These are phyloP conservation scores for Salix arbutifolia DNA, from an alignment of 345 rosid genomes.

Conservation along the genomic window DNA sequence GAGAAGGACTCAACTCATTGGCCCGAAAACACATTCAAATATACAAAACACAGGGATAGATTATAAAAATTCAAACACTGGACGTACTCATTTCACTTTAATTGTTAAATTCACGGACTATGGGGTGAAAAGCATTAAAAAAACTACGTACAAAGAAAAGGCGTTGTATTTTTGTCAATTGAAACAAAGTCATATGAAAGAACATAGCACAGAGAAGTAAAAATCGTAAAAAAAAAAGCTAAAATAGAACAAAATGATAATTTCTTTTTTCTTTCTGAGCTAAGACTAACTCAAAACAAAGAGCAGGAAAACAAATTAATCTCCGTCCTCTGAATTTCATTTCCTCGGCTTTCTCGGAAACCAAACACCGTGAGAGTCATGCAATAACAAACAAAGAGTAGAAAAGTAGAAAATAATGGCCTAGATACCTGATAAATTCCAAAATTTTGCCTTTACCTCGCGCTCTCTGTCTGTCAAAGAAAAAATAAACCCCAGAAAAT, in stretches of 20 bases:
- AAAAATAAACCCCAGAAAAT: neutral
- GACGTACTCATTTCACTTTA: neutral
- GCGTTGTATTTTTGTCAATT: neutral
- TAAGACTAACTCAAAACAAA: neutral
- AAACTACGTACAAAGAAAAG: neutral
- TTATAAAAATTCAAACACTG: neutral
- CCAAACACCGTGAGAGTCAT: neutral
- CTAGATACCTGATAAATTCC: neutral
- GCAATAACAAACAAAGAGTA: neutral
- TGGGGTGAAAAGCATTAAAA: neutral
- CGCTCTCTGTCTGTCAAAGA: neutral
- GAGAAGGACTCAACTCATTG: neutral
- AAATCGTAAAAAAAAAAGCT: neutral
- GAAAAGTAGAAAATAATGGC: neutral
- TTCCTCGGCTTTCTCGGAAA: neutral
- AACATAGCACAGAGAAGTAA: neutral
- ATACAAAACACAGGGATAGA: neutral
- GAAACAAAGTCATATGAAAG: neutral
- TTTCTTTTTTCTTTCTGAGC: neutral
- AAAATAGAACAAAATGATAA: neutral
- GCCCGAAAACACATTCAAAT: neutral
- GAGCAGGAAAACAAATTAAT: neutral
- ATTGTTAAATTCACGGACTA: neutral
- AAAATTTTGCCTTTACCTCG: neutral
- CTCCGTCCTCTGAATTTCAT: neutral